These are phyloP conservation scores for Saturnispora ahearnii DNA, from an alignment of 805 yeast genomes.

Conservation along the genomic window DNA sequence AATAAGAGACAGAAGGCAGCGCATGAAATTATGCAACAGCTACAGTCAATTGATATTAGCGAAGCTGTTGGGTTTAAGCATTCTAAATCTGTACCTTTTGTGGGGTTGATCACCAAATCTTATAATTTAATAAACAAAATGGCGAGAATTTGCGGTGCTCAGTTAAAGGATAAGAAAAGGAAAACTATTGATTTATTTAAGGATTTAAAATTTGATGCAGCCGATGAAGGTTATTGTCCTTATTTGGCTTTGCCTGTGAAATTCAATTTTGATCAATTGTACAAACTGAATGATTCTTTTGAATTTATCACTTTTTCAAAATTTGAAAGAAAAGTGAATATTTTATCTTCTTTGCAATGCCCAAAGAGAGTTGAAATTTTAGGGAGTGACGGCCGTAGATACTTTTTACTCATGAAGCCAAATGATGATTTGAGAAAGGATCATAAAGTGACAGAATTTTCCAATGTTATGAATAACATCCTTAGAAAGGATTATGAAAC, in stretches of 20 bases:
- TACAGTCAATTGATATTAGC: conserved; percentile 13
- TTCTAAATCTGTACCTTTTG: conserved; percentile 27
- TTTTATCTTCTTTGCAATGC: conserved; percentile 75
- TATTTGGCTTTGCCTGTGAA: conserved; percentile 66
- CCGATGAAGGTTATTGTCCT: conserved; percentile 22
- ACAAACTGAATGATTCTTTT: conserved; percentile 26
- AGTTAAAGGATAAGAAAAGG: neutral
- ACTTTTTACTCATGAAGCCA: conserved; percentile 72
- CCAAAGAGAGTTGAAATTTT: conserved; percentile 69
- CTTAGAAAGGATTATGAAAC: conserved; percentile 62
- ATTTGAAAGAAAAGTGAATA: conserved; percentile 58
- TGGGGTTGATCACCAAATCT: conserved; percentile 27
- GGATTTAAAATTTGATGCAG: conserved; percentile 33
- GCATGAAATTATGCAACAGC: conserved; percentile 32
- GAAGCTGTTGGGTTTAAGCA: conserved; percentile 5
- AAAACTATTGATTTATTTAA: conserved; percentile 21
- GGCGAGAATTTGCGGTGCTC: neutral
- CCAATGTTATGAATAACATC: conserved; percentile 74
- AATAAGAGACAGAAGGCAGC: conserved; percentile 39
- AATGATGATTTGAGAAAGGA: conserved; percentile 92
- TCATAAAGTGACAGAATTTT: conserved; percentile 87
- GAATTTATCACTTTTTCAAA: conserved; percentile 43
- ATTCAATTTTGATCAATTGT: conserved; percentile 60
- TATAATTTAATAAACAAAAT: conserved; percentile 2
- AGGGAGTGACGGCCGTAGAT: conserved; percentile 72